Evolutionary conservation across 805 yeast species (phyloP), one percentile per base, ranked within the genome.

Genomic region (Jamesozyma rosinii): DNA sequence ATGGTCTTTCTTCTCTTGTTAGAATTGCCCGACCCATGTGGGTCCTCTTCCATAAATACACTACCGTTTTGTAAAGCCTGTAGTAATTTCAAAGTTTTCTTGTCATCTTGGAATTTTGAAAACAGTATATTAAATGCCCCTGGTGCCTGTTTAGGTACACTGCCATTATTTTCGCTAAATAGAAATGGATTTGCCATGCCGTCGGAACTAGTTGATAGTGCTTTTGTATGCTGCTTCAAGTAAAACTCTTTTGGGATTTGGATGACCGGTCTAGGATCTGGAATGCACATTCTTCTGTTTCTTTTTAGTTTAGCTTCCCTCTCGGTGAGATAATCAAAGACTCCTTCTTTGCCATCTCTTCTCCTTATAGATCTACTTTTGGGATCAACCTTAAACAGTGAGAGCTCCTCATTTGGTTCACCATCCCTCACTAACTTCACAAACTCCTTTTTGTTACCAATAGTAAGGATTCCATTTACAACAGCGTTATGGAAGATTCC

Each of bases 401-500:
- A 64, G 1, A 53, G 48, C 30, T 65, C 73, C 50, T 79, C 83
- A 32, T 70, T 68, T 0, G 53, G 58, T 30, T 75, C 74, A 3
- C 82, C 77, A 57, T 81, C 87, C 50, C 81, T 68, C 18, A 81
- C 61, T n/a, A 81, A 61, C 18, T 69, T 63, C 2, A 80, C 76
- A 44, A 79, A 77, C 22, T 52, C 53, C 20, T 46, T 46, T 17
- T 52, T 52, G 10, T 43, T 40, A 21, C 41, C 40, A 8, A 24
- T 69, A 67, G 11, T 78, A 77, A 39, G 66, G 61, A 49, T 40
- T 27, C 45, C 44, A 21, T 69, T 62, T 9, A 77, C 67, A 15
- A 79, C 63, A 2, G 87, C 81, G 52, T 81, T 81, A 33, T 82
- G 76, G 58, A 81, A 81, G 3, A 77, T 71, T 0, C 86, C 85